Evolutionary conservation across 306 rosid species (phyloP).

Genomic region (Prunus fruticosa): DNA sequence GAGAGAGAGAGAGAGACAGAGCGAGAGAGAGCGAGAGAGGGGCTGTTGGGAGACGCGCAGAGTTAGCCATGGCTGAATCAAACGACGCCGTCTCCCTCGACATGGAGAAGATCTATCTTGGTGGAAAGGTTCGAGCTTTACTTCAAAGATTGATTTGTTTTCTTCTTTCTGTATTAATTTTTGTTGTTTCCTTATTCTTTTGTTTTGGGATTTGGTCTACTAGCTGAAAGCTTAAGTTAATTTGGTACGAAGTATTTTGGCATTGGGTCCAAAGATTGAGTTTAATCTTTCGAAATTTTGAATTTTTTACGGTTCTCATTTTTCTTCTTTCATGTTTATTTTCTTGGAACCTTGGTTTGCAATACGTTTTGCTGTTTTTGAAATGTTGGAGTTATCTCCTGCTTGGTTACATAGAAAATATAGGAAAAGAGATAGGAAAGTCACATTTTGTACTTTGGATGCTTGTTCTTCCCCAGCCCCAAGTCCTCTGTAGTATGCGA

Average conservation of each 20-base stretch:
- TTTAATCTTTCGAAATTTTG: background rate
- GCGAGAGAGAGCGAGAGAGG: slow-evolving; percentile 27
- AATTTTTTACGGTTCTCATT: background rate
- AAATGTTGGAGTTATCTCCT: slow-evolving; percentile 8
- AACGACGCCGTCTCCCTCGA: slow-evolving; percentile 70
- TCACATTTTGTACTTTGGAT: background rate
- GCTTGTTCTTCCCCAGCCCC: background rate
- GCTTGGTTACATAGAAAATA: background rate
- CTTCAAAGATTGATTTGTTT: slow-evolving; percentile 10
- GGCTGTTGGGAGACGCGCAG: slow-evolving; percentile 35
- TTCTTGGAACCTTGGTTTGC: background rate
- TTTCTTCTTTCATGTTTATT: background rate
- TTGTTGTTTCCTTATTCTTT: background rate
- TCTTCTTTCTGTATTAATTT: background rate
- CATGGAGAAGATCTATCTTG: slow-evolving; percentile 89
- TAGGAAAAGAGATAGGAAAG: background rate
- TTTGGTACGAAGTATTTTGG: background rate
- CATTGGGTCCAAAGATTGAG: background rate
- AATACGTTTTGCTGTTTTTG: background rate
- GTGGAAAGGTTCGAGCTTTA: slow-evolving; percentile 74
- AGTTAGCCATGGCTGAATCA: slow-evolving; percentile 66
- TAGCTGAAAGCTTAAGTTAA: background rate
- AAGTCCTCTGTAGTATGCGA: background rate
- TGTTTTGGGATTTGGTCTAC: background rate
- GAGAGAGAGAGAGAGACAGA: background rate